Evolutionary conservation across 1,284 basidiomycete species (phyloP).

Genomic region (Malassezia slooffiae): DNA sequence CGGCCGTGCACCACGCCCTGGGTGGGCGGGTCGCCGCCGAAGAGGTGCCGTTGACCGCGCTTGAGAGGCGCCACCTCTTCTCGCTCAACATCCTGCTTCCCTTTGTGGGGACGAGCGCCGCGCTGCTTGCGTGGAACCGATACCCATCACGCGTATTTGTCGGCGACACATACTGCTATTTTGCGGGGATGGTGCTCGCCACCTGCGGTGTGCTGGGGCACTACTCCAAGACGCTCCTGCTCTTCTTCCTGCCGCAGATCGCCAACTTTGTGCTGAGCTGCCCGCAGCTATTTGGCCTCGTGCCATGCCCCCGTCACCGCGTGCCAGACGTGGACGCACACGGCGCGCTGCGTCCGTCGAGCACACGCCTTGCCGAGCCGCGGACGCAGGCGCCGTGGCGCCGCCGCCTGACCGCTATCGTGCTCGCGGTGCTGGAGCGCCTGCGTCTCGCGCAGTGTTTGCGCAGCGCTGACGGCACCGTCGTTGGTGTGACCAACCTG

Average conservation of each 20-base stretch:
- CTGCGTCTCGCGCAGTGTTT: conserved; percentile 22
- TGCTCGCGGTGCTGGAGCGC: conserved; percentile 16
- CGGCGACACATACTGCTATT: conserved; percentile 95
- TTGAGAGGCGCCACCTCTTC: conserved; percentile 83
- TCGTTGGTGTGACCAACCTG: conserved; percentile 36
- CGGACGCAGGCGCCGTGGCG: not conserved
- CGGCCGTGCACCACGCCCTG: conserved; percentile 22
- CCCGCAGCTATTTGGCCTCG: conserved; percentile 85
- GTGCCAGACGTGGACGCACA: conserved; percentile 54
- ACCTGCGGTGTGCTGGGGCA: conserved; percentile 55
- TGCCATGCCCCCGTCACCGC: conserved; percentile 85
- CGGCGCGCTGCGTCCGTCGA: conserved; percentile 6
- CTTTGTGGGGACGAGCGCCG: conserved; percentile 74
- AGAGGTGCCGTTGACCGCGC: conserved; percentile 60
- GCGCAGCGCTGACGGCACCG: conserved; percentile 5
- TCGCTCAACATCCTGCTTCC: conserved; percentile 94
- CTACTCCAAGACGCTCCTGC: conserved; percentile 86
- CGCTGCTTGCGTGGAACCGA: conserved; percentile 52
- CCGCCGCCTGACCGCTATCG: conserved; percentile 1
- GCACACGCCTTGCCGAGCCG: conserved; percentile 1
- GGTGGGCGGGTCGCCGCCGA: conserved; percentile 48
- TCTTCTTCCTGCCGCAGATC: conserved; percentile 95
- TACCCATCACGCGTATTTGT: conserved; percentile 90
- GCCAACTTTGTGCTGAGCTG: conserved; percentile 93
- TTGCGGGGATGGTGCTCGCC: conserved; percentile 55